Conservation (phyloP, 176 grass and related monocot genomes). For the Ampelocalamus luodianensis region DNA sequence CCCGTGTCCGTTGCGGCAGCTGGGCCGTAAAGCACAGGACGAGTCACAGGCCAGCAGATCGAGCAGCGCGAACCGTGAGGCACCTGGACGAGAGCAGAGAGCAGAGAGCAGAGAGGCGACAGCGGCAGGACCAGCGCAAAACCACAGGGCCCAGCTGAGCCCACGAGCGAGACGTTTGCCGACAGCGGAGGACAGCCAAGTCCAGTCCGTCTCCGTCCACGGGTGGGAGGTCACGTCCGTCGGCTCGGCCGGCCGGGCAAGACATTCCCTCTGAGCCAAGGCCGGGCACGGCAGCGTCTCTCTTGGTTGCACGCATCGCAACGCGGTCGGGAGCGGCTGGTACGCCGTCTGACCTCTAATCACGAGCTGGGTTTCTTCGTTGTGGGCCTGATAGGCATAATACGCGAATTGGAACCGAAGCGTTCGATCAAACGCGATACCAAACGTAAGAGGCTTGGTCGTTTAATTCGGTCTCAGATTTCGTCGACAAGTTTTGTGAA, state of each 20-base stretch:
- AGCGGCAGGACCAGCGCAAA: background rate
- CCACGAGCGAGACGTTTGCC: background rate
- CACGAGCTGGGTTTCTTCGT: background rate
- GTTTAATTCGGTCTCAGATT: too few species aligned
- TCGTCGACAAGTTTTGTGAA: too few species aligned
- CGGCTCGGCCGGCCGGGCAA: background rate
- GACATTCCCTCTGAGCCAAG: background rate
- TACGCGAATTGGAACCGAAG: background rate
- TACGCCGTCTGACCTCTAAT: background rate
- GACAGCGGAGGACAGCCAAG: background rate
- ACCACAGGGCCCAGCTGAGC: background rate
- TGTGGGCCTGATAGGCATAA: background rate
- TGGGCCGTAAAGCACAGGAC: background rate
- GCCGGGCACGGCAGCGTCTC: background rate
- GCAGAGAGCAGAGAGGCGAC: too few species aligned
- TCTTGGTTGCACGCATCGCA: background rate
- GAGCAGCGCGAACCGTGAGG: background rate
- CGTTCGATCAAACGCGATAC: too few species aligned
- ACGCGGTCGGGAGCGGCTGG: too few species aligned
- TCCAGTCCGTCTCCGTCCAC: background rate
- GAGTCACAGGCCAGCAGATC: background rate
- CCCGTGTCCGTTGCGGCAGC: background rate
- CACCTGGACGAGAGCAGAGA: background rate
- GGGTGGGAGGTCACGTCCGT: background rate
- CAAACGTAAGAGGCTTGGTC: too few species aligned